Conservation (phyloP, 805 yeast species). For the Pichia kluyveri region DNA sequence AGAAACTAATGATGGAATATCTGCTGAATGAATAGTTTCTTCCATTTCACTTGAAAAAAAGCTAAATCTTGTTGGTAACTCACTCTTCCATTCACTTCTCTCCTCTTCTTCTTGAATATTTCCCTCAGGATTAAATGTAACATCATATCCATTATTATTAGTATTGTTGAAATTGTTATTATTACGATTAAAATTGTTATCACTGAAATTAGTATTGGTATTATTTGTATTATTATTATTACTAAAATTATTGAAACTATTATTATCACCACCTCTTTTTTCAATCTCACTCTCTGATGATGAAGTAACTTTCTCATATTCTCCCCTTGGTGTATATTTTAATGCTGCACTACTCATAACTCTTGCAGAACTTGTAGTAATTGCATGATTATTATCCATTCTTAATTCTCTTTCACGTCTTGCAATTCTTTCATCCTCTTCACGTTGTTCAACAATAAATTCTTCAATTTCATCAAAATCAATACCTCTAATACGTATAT, state of each 20-base stretch:
- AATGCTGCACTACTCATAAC: slow-evolving; percentile 44
- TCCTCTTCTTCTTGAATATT: slow-evolving; percentile 10
- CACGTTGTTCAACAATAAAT: slow-evolving; percentile 55
- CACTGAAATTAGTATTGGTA: background rate
- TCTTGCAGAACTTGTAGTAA: slow-evolving; percentile 28
- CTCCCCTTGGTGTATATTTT: slow-evolving; percentile 47
- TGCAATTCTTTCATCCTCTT: slow-evolving; percentile 32
- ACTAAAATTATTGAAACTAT: background rate
- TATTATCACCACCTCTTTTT: background rate
- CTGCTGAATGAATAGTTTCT: slow-evolving; percentile 85
- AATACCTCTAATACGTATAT: slow-evolving; percentile 57
- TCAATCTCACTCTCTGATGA: slow-evolving; percentile 4
- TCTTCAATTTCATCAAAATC: slow-evolving; percentile 89
- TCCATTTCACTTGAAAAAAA: slow-evolving; percentile 76
- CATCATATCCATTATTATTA: slow-evolving; percentile 1
- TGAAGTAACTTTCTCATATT: background rate
- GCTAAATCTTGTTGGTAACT: slow-evolving; percentile 65
- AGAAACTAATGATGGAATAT: slow-evolving; percentile 65
- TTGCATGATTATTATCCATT: slow-evolving; percentile 10
- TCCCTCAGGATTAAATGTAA: slow-evolving; percentile 9
- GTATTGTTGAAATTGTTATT: background rate
- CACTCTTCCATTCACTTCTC: slow-evolving; percentile 3
- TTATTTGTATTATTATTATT: background rate
- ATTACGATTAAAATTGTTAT: background rate
- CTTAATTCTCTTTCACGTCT: slow-evolving; percentile 26